Conservation (phyloP, 2,329 filamentous ascomycete species). For the Beauveria sp. region DNA sequence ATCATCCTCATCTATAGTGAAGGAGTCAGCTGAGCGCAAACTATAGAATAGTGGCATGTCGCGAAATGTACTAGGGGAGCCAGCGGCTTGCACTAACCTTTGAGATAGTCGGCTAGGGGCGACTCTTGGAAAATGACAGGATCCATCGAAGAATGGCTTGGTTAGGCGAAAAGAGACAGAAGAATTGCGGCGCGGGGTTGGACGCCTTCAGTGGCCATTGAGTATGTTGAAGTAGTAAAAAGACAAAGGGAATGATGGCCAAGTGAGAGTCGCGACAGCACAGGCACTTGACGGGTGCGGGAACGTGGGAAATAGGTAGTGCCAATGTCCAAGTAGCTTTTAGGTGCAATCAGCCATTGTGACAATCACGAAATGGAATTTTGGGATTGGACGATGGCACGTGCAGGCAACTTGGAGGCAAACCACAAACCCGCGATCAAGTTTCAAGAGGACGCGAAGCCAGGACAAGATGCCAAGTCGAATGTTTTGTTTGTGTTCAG, state of each 20-base stretch:
- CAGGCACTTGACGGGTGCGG: conserved; percentile 1
- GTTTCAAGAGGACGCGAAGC: background rate
- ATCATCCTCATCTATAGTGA: conserved; percentile 37
- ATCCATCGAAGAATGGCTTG: conserved; percentile 56
- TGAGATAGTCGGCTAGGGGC: conserved; percentile 81
- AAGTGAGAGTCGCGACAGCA: background rate
- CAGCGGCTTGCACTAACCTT: conserved; percentile 52
- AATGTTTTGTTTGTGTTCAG: background rate
- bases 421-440: conserved; percentile 2
- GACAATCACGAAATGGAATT: background rate
- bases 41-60: background rate
- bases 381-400: background rate
- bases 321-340: background rate
- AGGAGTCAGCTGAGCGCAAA: conserved; percentile 6
- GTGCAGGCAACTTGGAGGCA: background rate
- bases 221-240: background rate
- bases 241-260: conserved; percentile 6
- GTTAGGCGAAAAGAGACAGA: background rate
- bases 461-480: conserved; percentile 4
- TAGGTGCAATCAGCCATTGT: conserved; percentile 4
- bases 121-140: conserved; percentile 79
- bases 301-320: background rate
- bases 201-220: background rate
- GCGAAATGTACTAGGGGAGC: background rate
- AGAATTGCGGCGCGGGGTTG: background rate